These are phyloP conservation scores for Pulveroboletus sp. DNA, from an alignment of 768 basidiomycete genomes.

Conservation along the genomic window DNA sequence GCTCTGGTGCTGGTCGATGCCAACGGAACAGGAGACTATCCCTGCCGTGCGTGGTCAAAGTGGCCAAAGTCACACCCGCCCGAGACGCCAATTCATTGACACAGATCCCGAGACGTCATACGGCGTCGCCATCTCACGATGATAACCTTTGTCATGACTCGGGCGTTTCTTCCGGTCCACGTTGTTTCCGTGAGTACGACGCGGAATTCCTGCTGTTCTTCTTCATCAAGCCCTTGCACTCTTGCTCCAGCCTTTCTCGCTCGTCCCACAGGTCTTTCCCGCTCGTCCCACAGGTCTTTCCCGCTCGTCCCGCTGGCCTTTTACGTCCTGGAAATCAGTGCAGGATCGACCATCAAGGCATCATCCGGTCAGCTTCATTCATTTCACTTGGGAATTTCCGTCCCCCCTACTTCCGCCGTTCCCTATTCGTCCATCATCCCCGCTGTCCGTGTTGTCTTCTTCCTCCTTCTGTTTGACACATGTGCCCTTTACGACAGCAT, in stretches of 20 bases:
- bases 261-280: neutral
- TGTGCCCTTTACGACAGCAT: constrained; percentile 11
- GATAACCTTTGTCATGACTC: constrained; percentile 1
- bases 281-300: neutral
- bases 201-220: neutral
- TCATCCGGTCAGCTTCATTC: constrained; percentile 23
- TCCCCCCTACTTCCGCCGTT: constrained; percentile 4
- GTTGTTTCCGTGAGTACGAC: constrained; percentile 23
- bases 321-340: constrained; percentile 6
- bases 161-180: constrained; percentile 12
- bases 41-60: neutral
- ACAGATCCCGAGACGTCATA: constrained; percentile 20
- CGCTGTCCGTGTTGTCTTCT: constrained; percentile 8
- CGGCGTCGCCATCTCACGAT: constrained; percentile 20
- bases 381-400: constrained; percentile 20
- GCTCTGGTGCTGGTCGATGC: constrained; percentile 5
- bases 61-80: neutral
- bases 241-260: neutral
- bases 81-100: constrained; percentile 9
- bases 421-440: neutral
- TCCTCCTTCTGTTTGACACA: constrained; percentile 5
- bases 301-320: neutral
- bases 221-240: too few relatives aligned
- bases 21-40: neutral
- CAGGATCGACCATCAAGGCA: constrained; percentile 23